Evolutionary conservation across 495 filamentous ascomycete species (phyloP), one percentile per base, ranked within the genome.

Genomic region (Hypoxylon subgilvum): DNA sequence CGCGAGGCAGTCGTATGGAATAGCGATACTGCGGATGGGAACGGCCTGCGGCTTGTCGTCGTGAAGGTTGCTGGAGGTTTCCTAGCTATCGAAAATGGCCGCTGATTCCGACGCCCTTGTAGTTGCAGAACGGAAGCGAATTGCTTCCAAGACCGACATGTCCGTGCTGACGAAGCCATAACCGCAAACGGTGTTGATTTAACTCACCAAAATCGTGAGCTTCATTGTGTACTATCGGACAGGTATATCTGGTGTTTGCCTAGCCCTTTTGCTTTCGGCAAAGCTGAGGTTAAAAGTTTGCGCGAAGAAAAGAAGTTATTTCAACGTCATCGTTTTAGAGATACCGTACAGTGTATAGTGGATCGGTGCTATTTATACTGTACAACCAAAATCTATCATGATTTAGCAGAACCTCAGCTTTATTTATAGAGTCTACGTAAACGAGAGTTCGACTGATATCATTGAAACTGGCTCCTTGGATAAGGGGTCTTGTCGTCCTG

Each of bases 311-410:
- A 52, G n/a, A n/a, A 23, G 43, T 61, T 45, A 47, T 32, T 31
- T 47, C 32, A 42, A 67, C 64, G 64, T 67, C 67, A 67, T 69
- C 18, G 55, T 41, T 45, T 38, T 49, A 22, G 50, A 39, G 32
- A 46, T 60, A 46, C 7, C 19, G 43, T 39, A 52, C 50, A 48
- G 55, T 56, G 13, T 30, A 14, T 17, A 38, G 18, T 7, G 34
- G 3, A n/a, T 38, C 14, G n/a, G n/a, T n/a, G n/a, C n/a, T n/a
- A n/a, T n/a, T 13, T 2, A 38, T 34, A 34, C 31, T 34, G 31
- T 34, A 34, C 31, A 5, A 30, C 10, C 27, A 5, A 5, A 10
- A 30, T 30, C 5, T 30, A 30, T 10, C 5, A 30, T 30, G 5
- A 30, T 30, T 5, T 30, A 30, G n/a, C n/a, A n/a, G n/a, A n/a